phyloP scores from a whole-genome alignment of 2,329 filamentous ascomycete genomes.

The Erysiphe pulchra region DNA sequence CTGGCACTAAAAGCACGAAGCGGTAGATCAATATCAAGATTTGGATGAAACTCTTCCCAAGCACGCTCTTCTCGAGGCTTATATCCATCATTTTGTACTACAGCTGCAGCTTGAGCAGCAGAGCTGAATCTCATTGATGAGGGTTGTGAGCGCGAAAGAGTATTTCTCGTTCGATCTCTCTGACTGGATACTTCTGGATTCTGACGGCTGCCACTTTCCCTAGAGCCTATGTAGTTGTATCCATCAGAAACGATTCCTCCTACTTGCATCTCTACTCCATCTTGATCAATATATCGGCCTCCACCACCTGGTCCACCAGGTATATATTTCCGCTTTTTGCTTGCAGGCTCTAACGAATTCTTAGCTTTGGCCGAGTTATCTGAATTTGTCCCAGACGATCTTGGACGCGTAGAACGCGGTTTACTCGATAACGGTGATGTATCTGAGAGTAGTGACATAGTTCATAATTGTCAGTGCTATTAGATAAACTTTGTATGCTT shows the following conservation, averaged over 20 bases:
- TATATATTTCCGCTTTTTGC: constrained; percentile 50
- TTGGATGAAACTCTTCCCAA: constrained; percentile 94
- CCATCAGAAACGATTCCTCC: constrained; percentile 21
- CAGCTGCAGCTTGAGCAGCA: constrained; percentile 56
- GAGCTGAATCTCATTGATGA: constrained; percentile 15
- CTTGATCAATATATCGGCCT: constrained; percentile 56
- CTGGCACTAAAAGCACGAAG: constrained; percentile 60
- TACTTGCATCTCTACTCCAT: constrained; percentile 33
- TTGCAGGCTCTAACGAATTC: constrained; percentile 18
- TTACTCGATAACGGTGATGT: constrained; percentile 8
- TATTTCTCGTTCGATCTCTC: constrained; percentile 29
- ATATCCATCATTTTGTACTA: constrained; percentile 83
- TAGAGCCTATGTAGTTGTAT: constrained; percentile 24
- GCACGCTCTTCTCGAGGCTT: constrained; percentile 90
- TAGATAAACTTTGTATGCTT: neutral
- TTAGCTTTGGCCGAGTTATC: constrained; percentile 8
- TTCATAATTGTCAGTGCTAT: neutral
- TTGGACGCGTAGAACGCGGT: constrained; percentile 8
- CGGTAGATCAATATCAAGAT: constrained; percentile 65
- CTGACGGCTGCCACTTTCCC: constrained; percentile 25
- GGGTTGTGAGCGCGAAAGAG: constrained; percentile 24
- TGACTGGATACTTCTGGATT: constrained; percentile 20
- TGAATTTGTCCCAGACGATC: constrained; percentile 6
- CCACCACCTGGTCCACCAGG: constrained; percentile 71
- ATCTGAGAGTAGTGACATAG: constrained; percentile 7